Percentiles rank a stretch among this genome's conserved stretches.
Evolutionary conservation across 768 basidiomycete genomes (phyloP).

Genomic region (Brasilioporus rufonigricans): DNA sequence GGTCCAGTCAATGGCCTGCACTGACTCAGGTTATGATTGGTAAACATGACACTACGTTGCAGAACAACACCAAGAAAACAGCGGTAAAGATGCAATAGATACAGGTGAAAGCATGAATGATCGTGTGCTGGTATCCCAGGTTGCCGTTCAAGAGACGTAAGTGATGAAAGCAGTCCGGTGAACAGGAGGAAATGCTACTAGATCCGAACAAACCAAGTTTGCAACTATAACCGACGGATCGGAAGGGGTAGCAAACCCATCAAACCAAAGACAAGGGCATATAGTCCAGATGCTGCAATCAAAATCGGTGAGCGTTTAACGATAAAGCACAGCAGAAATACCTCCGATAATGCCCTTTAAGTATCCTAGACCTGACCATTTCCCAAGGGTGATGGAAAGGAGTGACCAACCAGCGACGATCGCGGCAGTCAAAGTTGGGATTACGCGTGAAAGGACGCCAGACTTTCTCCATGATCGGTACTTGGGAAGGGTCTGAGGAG

Average conservation of each 20-base stretch:
- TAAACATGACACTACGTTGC: neutral
- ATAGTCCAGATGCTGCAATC: slow-evolving; percentile 60
- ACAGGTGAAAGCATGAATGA: slow-evolving; percentile 1
- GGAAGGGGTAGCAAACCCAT: slow-evolving; percentile 72
- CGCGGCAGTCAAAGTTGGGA: slow-evolving; percentile 66
- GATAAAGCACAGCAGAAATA: slow-evolving; percentile 24
- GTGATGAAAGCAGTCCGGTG: neutral
- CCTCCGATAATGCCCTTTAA: slow-evolving; percentile 62
- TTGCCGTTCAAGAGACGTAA: neutral
- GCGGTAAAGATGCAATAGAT: slow-evolving; percentile 17
- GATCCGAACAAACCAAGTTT: slow-evolving; percentile 2
- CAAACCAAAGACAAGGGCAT: slow-evolving; percentile 69
- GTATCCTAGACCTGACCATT: slow-evolving; percentile 65
- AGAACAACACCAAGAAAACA: slow-evolving; percentile 3
- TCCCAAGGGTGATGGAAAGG: slow-evolving; percentile 60
- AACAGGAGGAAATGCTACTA: neutral
- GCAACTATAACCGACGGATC: slow-evolving; percentile 42
- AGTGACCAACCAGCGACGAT: slow-evolving; percentile 71
- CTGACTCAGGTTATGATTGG: neutral
- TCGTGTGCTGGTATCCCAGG: slow-evolving; percentile 11
- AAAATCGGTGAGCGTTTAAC: neutral
- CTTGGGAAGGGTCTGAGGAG: slow-evolving; percentile 35
- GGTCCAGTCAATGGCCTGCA: no score
- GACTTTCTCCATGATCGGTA: slow-evolving; percentile 76
- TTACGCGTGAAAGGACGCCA: slow-evolving; percentile 61